phyloP scores from a whole-genome alignment of 495 filamentous ascomycete species.

The Xylaria castorea region DNA sequence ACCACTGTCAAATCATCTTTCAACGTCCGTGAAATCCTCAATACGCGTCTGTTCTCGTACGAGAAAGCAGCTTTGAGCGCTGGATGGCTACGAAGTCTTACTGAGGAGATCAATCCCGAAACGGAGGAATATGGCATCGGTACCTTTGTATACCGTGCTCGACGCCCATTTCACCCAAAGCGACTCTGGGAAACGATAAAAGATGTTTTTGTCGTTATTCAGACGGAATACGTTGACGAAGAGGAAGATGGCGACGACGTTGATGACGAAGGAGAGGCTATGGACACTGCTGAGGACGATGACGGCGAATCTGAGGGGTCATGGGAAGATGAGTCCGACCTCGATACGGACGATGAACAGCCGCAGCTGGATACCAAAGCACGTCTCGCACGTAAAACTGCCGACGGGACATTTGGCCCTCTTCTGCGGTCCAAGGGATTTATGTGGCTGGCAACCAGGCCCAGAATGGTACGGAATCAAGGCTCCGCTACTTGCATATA shows the following conservation, averaged over 20 bases:
- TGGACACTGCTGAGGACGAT: slow-evolving; percentile 21
- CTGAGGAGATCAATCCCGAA: slow-evolving; percentile 54
- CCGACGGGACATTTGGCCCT: slow-evolving; percentile 32
- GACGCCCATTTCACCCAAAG: slow-evolving; percentile 60
- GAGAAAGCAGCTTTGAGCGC: slow-evolving; percentile 37
- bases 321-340: slow-evolving; percentile 23
- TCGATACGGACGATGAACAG: slow-evolving; percentile 31
- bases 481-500: not conserved
- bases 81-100: slow-evolving; percentile 42
- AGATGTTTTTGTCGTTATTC: slow-evolving; percentile 60
- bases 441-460: slow-evolving; percentile 38
- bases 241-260: slow-evolving; percentile 32
- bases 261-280: slow-evolving; percentile 21
- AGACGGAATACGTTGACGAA: slow-evolving; percentile 45
- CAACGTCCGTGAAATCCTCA: slow-evolving; percentile 58
- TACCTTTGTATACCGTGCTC: slow-evolving; percentile 61
- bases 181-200: slow-evolving; percentile 57
- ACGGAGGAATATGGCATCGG: slow-evolving; percentile 65
- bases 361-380: slow-evolving; percentile 37
- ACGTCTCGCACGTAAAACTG: slow-evolving; percentile 43
- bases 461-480: slow-evolving; percentile 6
- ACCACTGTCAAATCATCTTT: slow-evolving; percentile 54
- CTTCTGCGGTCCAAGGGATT: slow-evolving; percentile 44
- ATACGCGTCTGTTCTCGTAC: slow-evolving; percentile 52
- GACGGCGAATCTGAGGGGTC: slow-evolving; percentile 29